Percentiles rank a stretch among this genome's conserved stretches.
Evolutionary conservation across 179 eudicot species (phyloP).

Genomic region (Nepenthes alata): DNA sequence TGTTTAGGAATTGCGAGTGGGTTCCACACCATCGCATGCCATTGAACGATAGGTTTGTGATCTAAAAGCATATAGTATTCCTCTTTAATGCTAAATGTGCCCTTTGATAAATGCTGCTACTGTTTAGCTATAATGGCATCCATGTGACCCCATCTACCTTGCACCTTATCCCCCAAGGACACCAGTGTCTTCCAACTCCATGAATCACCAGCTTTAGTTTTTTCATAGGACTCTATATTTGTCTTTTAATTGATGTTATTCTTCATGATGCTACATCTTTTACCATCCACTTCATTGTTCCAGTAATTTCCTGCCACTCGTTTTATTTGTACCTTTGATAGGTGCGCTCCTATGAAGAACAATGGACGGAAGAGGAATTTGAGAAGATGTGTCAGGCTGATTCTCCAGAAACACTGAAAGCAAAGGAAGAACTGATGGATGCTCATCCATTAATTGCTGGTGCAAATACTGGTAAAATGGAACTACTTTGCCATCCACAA

Average conservation of each 20-base stretch:
- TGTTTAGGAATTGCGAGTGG: too few species aligned
- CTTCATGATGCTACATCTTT: background rate
- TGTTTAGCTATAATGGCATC: too few species aligned
- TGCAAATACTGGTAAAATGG: constrained; percentile 25
- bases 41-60: too few species aligned
- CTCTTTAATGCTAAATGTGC: too few species aligned
- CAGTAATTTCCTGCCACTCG: background rate
- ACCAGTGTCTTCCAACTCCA: too few species aligned
- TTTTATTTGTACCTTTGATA: constrained; percentile 13
- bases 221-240: background rate
- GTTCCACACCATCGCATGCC: too few species aligned
- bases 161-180: too few species aligned
- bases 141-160: too few species aligned
- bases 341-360: constrained; percentile 99
- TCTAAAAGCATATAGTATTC: too few species aligned
- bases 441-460: constrained; percentile 13
- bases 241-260: background rate
- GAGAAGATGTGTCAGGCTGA: constrained; percentile 83
- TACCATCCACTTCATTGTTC: background rate
- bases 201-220: too few species aligned
- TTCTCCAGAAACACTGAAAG: constrained; percentile 39
- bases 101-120: too few species aligned
- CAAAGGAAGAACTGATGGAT: constrained; percentile 38
- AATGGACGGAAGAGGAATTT: constrained; percentile 96
- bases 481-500: constrained; percentile 11